These are phyloP conservation scores for Lepidium africanum DNA, from an alignment of 345 rosid species.

Conservation along the genomic window DNA sequence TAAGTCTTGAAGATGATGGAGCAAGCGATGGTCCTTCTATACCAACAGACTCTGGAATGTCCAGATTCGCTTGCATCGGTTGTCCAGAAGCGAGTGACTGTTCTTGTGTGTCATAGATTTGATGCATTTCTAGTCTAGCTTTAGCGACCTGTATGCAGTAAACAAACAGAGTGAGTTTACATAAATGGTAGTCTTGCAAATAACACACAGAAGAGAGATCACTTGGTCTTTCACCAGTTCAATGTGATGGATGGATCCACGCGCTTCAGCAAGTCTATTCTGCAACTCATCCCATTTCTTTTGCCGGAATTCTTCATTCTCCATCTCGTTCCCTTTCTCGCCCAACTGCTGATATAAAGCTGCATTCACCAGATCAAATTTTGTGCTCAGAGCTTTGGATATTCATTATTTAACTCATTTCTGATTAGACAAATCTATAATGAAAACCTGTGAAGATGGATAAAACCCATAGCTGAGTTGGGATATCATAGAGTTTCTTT, in stretches of 20 bases:
- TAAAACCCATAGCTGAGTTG: slow-evolving; percentile 95
- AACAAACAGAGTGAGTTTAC: not conserved
- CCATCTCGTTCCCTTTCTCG: slow-evolving; percentile 82
- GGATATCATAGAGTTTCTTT: slow-evolving; percentile 80
- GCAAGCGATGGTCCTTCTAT: slow-evolving; percentile 44
- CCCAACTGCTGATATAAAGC: slow-evolving; percentile 68
- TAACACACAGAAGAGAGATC: slow-evolving; percentile 1
- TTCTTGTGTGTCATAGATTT: slow-evolving; percentile 39
- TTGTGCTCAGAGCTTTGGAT: not conserved
- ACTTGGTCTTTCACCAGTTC: slow-evolving; percentile 47
- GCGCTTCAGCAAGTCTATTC: slow-evolving; percentile 78
- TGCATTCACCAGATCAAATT: slow-evolving; percentile 20
- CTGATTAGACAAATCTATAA: not conserved
- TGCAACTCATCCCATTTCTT: slow-evolving; percentile 77
- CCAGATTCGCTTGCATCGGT: slow-evolving; percentile 52
- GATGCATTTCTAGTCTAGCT: slow-evolving; percentile 48
- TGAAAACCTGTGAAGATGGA: slow-evolving; percentile 71
- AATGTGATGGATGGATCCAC: slow-evolving; percentile 76
- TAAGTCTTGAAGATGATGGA: slow-evolving; percentile 49
- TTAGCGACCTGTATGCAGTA: slow-evolving; percentile 49
- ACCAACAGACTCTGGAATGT: slow-evolving; percentile 88
- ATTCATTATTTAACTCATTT: not conserved
- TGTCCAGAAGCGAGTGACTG: slow-evolving; percentile 35
- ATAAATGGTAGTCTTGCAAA: not conserved
- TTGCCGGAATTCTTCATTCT: slow-evolving; percentile 73